phyloP scores from a whole-genome alignment of 495 filamentous ascomycete species.

The Letharia lupina region DNA sequence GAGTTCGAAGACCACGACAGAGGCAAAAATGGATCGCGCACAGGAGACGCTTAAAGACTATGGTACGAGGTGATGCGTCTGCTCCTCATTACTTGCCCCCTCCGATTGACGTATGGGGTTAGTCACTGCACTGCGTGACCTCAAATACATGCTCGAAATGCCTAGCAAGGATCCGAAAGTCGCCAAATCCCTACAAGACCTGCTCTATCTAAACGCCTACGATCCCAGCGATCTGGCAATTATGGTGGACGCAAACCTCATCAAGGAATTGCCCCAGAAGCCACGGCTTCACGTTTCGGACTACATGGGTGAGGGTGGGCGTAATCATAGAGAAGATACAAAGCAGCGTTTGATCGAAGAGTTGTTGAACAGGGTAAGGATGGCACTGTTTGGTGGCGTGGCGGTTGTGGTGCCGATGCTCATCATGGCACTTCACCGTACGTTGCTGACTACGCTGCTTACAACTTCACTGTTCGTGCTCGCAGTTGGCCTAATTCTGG shows the following conservation, averaged over 20 bases:
- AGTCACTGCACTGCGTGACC: neutral
- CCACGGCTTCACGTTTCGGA: neutral
- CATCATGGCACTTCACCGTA: conserved; percentile 8
- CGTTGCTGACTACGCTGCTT: neutral
- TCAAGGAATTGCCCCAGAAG: neutral
- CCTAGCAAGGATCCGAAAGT: neutral
- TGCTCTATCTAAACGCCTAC: neutral
- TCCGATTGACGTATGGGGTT: neutral
- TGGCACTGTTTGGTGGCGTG: conserved; percentile 10
- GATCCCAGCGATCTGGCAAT: neutral
- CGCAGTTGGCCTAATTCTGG: neutral
- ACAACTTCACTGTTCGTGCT: neutral
- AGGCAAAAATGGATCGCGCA: neutral
- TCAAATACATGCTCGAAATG: neutral
- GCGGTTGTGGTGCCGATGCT: conserved; percentile 9
- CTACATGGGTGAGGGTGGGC: neutral
- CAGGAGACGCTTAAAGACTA: neutral
- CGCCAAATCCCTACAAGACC: neutral
- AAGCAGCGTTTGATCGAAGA: neutral
- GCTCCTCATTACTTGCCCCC: neutral
- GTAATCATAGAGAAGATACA: neutral
- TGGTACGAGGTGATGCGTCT: neutral
- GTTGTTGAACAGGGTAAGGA: neutral
- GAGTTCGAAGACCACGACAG: neutral
- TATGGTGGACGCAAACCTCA: neutral